phyloP scores from a whole-genome alignment of 2,329 filamentous ascomycete species.

The Colletotrichum agaves region DNA sequence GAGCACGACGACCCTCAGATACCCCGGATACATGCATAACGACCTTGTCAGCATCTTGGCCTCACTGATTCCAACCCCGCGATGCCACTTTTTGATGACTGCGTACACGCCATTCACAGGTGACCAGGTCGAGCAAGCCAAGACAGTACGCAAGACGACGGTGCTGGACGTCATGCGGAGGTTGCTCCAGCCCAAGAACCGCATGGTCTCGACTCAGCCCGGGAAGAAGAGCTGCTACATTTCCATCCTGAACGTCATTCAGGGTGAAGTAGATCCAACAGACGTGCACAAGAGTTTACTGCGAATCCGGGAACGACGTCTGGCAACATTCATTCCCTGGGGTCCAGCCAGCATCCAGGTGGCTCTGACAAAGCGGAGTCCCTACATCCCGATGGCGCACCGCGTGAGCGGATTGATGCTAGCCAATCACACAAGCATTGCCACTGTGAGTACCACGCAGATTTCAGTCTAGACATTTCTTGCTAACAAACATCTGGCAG shows the following conservation, averaged over 20 bases:
- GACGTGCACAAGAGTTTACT: conserved; percentile 98
- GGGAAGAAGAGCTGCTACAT: conserved; percentile 99
- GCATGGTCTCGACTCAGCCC: conserved; percentile 97
- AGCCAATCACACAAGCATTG: conserved; percentile 97
- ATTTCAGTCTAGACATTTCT: no score
- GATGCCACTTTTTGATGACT: conserved; percentile 98
- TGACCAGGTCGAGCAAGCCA: conserved; percentile 95
- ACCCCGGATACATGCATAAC: conserved; percentile 99
- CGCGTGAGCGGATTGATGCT: conserved; percentile 97
- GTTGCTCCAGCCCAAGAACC: conserved; percentile 95
- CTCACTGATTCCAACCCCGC: conserved; percentile 93
- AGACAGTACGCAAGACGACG: conserved; percentile 97
- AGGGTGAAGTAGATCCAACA: conserved; percentile 97
- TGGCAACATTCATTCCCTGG: conserved; percentile 98
- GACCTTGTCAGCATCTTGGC: conserved; percentile 97
- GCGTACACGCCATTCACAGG: conserved; percentile 98
- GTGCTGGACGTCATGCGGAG: conserved; percentile 98
- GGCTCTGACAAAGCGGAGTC: conserved; percentile 93
- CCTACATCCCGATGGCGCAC: conserved; percentile 93
- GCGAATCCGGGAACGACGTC: conserved; percentile 90
- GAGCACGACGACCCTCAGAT: conserved; percentile 93
- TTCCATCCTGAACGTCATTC: conserved; percentile 98
- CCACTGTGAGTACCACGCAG: conserved; percentile 69
- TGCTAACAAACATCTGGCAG: conserved; percentile 46
- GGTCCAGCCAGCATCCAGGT: conserved; percentile 98